Percentiles rank a stretch among this genome's conserved stretches.
Conservation (phyloP, 768 basidiomycete species). For the Kwoniella shandongensis region DNA sequence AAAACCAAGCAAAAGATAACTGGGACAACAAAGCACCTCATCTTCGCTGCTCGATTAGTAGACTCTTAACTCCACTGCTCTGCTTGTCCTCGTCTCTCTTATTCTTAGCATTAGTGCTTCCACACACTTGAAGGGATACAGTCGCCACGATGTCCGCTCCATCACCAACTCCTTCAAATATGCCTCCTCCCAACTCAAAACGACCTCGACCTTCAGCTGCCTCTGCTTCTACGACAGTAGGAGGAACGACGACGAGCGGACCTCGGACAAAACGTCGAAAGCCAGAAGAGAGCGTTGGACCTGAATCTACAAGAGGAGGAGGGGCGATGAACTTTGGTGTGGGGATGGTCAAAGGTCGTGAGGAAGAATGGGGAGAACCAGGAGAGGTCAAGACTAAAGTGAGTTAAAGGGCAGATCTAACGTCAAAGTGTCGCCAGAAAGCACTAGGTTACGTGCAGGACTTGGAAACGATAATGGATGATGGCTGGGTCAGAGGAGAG, state of each 20-base stretch:
- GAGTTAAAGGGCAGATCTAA: slow-evolving; percentile 9
- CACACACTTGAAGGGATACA: background rate
- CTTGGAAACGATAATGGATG: too few species aligned
- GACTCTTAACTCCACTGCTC: background rate
- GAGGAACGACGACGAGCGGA: slow-evolving; percentile 3
- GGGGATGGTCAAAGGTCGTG: slow-evolving; percentile 27
- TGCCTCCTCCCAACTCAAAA: slow-evolving; percentile 32
- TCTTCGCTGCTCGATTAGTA: too few species aligned
- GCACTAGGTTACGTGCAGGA: too few species aligned
- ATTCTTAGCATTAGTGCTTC: background rate
- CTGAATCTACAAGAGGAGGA: slow-evolving; percentile 7
- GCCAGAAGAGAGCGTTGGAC: slow-evolving; percentile 18
- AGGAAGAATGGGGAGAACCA: slow-evolving; percentile 35
- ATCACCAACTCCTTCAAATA: slow-evolving; percentile 24
- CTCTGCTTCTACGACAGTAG: slow-evolving; percentile 1
- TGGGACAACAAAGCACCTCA: background rate
- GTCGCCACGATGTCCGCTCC: slow-evolving; percentile 14
- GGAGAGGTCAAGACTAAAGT: slow-evolving; percentile 43
- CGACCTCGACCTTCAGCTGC: slow-evolving; percentile 27
- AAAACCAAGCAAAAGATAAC: slow-evolving; percentile 3
- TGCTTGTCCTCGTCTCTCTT: background rate
- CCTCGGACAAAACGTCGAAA: slow-evolving; percentile 34
- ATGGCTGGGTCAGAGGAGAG: too few species aligned
- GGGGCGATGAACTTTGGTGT: slow-evolving; percentile 16
- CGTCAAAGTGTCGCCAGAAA: too few species aligned